Percentiles rank a stretch among this genome's conserved stretches.
These are phyloP conservation scores for Hypomontagnella monticulosa DNA, from an alignment of 495 filamentous ascomycete genomes.

Conservation along the genomic window DNA sequence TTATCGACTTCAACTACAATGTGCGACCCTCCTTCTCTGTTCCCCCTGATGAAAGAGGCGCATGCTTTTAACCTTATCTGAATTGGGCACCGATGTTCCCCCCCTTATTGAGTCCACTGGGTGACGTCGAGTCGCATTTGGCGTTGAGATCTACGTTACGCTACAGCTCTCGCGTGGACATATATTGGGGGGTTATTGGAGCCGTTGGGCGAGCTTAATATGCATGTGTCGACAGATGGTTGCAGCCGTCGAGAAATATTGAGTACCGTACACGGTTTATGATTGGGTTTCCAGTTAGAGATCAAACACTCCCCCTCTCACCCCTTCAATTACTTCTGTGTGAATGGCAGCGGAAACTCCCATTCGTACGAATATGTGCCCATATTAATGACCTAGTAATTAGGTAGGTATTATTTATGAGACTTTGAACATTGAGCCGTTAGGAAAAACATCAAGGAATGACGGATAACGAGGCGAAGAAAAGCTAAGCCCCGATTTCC, in stretches of 20 bases:
- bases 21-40: not conserved
- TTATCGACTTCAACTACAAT: not conserved
- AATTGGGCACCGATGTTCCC: constrained; percentile 33
- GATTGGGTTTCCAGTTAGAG: constrained; percentile 8
- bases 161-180: constrained; percentile 1
- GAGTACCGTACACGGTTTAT: not conserved
- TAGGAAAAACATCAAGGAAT: too few species aligned
- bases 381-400: too few species aligned
- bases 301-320: not conserved
- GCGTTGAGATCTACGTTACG: constrained; percentile 31
- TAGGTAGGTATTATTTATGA: too few species aligned
- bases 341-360: too few species aligned
- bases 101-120: constrained; percentile 9
- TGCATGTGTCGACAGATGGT: constrained; percentile 5
- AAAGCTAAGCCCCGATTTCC: too few species aligned
- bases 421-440: too few species aligned
- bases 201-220: not conserved
- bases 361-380: too few species aligned
- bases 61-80: constrained; percentile 16
- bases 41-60: not conserved
- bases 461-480: too few species aligned
- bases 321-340: too few species aligned
- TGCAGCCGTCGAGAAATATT: constrained; percentile 14
- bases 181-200: not conserved
- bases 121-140: constrained; percentile 34